A percentile compares a stretch with the other conserved stretches of the same genome.
Evolutionary conservation across 139 green algal species (phyloP).

Genomic region (Haematococcus lacustris): DNA sequence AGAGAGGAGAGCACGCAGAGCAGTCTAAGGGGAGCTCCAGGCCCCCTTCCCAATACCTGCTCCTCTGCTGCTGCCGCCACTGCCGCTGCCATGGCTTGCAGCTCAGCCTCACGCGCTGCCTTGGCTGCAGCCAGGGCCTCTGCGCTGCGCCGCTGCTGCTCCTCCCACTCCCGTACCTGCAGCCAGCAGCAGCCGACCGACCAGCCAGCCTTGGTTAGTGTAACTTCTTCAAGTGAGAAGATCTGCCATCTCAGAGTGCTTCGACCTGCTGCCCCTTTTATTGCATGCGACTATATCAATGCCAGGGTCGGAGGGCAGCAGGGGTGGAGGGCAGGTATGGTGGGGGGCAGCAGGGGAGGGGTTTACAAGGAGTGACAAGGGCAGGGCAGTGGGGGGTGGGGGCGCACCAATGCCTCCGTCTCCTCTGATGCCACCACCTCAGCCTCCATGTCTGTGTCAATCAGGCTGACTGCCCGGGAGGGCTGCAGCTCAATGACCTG

Average conservation of each 20-base stretch:
- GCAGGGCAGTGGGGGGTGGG: too few relatives aligned
- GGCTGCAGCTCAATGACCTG: conserved; percentile 61
- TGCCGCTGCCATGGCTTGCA: conserved; percentile 3
- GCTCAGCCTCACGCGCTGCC: conserved; percentile 9
- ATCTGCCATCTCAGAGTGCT: too few relatives aligned
- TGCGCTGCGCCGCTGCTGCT: conserved; percentile 32
- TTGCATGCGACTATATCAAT: too few relatives aligned
- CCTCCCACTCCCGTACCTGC: conserved; percentile 18
- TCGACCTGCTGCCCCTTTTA: too few relatives aligned
- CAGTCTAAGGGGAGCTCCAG: background rate
- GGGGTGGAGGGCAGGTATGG: too few relatives aligned
- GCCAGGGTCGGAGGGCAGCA: too few relatives aligned
- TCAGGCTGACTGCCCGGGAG: conserved; percentile 33
- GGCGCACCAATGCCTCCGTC: conserved; percentile 45
- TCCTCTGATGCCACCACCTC: conserved; percentile 71
- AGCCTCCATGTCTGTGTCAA: conserved; percentile 75
- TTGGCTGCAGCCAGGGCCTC: conserved; percentile 15
- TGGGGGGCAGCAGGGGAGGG: too few relatives aligned
- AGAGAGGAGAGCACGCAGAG: too few relatives aligned
- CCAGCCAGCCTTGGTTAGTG: too few relatives aligned
- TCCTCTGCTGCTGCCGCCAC: conserved; percentile 11
- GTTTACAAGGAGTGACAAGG: too few relatives aligned
- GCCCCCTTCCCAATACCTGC: background rate
- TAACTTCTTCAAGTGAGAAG: too few relatives aligned
- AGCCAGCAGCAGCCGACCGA: too few relatives aligned